Evolutionary conservation across 495 filamentous ascomycete genomes (phyloP), one percentile per base, ranked within the genome.

Genomic region (Elaphomyces granulatus): DNA sequence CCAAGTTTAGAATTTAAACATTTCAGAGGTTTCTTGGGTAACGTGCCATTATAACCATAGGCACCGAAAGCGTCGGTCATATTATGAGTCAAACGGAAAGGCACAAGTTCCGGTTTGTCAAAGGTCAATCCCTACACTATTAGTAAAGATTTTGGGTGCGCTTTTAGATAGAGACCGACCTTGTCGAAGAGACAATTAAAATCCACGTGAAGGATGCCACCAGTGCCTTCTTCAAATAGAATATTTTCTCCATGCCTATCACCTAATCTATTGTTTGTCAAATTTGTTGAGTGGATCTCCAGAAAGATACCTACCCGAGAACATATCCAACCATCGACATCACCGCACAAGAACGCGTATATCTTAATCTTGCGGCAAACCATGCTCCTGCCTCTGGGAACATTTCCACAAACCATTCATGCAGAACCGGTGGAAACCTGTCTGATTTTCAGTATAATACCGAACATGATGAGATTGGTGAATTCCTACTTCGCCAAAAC

Each of bases 161-260:
- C 10, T 23, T 20, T 23, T 15, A 4, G 8, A 15, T 20, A 17
- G 37, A 17, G 4, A 20, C 44, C 33, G 45, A 66, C 63, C 64
- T 96, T 99, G 67, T 99, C 92, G 58, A 99, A 99, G 15, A 99
- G 80, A 61, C 90, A 99, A 61, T 99, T 99, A 71, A 99, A 99
- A 62, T 99, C 90, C 37, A 99, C 90, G 60, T 99, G 90, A 51
- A 96, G 77, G 17, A 92, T 77, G 40, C 93, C 92, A 34, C 92
- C 90, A 45, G 86, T 92, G 26, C 80, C 78, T 69, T 94, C 85
- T 56, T 96, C 87, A 36, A 96, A 83, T 23, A 94, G 72, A 37
- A 99, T 83, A 56, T 99, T 99, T 60, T 96, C 90, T 40, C 87
- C 87, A 58, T 99, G 90, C n/a, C 90, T 84, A 54, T 99, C 90